Conservation (phyloP, 2,329 filamentous ascomycete genomes). For the Paraphaeosphaeria minitans region DNA sequence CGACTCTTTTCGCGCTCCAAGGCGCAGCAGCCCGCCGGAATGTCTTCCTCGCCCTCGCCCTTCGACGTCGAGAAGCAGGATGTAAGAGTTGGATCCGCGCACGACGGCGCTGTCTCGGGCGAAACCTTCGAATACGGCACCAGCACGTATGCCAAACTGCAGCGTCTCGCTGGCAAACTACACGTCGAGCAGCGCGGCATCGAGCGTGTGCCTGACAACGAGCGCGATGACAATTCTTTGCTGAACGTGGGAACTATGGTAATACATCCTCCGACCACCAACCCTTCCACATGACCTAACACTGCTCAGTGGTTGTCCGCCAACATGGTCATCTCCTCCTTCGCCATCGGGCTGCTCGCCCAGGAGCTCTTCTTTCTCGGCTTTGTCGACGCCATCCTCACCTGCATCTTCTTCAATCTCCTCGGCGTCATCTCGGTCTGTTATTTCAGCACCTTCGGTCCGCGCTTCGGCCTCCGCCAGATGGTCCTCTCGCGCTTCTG, state of each 20-base stretch:
- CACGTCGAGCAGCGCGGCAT: conserved; percentile 77
- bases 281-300: background rate
- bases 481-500: conserved; percentile 81
- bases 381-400: conserved; percentile 73
- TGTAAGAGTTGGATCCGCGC: conserved; percentile 21
- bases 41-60: background rate
- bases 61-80: conserved; percentile 36
- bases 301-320: conserved; percentile 70
- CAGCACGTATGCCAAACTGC: conserved; percentile 62
- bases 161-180: conserved; percentile 67
- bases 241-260: conserved; percentile 75
- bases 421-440: conserved; percentile 74
- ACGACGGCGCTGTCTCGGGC: conserved; percentile 59
- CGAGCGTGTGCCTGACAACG: conserved; percentile 72
- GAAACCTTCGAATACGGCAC: conserved; percentile 65
- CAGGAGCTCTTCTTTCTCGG: conserved; percentile 72
- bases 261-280: conserved; percentile 36
- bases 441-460: conserved; percentile 79
- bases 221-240: conserved; percentile 68
- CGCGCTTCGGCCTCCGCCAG: conserved; percentile 74
- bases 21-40: background rate
- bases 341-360: conserved; percentile 75
- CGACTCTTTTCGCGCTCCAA: background rate
- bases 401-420: conserved; percentile 76
- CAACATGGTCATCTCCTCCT: conserved; percentile 78